A percentile compares a stretch with the other conserved stretches of the same genome.
Evolutionary conservation across 73 alveolate genomes (phyloP).

Genomic region (Urostyla sp.): DNA sequence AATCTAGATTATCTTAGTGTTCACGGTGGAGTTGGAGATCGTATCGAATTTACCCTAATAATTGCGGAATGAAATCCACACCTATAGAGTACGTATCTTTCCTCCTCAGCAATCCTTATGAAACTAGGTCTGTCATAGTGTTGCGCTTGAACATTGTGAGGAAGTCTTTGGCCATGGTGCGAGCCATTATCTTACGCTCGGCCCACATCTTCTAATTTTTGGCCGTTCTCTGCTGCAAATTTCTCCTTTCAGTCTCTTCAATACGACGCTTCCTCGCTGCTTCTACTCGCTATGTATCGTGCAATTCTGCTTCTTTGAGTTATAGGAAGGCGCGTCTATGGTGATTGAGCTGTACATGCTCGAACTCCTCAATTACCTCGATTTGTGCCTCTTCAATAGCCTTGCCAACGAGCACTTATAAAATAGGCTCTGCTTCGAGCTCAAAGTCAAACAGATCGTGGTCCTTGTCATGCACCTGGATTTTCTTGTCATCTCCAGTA

Average conservation of each 20-base stretch:
- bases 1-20: conserved; percentile 50
- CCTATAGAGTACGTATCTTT: conserved; percentile 53
- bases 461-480: conserved; percentile 84
- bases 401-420: conserved; percentile 97
- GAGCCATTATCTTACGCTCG: conserved; percentile 60
- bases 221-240: conserved; percentile 64
- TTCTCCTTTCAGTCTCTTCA: conserved; percentile 86
- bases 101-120: conserved; percentile 54
- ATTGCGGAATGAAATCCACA: conserved; percentile 53
- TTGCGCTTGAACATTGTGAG: conserved; percentile 63
- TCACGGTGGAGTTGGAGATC: conserved; percentile 40
- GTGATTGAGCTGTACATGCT: conserved; percentile 78
- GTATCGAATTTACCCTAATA: conserved; percentile 42
- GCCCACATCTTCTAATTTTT: conserved; percentile 64
- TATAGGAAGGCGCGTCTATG: conserved; percentile 80
- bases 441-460: conserved; percentile 69
- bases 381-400: conserved; percentile 94
- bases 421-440: conserved; percentile 90
- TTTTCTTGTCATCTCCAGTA: conserved; percentile 77
- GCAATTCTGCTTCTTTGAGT: conserved; percentile 90
- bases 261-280: conserved; percentile 92
- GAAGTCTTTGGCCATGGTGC: conserved; percentile 61
- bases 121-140: conserved; percentile 40
- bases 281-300: conserved; percentile 96
- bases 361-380: conserved; percentile 98